These are phyloP conservation scores for Phytophthora melonis DNA, from an alignment of 352 stramenopile genomes.

Conservation along the genomic window DNA sequence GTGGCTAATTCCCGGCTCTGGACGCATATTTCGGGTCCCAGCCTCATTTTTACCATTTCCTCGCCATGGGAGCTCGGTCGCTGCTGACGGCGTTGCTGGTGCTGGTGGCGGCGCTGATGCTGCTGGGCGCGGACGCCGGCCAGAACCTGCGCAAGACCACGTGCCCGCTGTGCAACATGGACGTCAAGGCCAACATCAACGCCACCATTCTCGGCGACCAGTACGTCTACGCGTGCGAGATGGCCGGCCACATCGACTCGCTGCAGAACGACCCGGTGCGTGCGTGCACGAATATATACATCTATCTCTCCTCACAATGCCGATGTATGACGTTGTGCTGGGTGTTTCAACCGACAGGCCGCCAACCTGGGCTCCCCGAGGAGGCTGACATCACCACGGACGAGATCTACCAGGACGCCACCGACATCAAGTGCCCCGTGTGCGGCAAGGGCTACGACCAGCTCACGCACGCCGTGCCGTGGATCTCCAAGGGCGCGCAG, in stretches of 20 bases:
- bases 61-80: conserved; percentile 27
- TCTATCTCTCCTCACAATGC: too few relatives aligned
- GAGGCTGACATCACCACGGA: conserved; percentile 68
- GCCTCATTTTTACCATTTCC: conserved; percentile 28
- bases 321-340: background rate
- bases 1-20: conserved; percentile 13
- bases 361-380: conserved; percentile 57
- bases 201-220: conserved; percentile 77
- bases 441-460: conserved; percentile 66
- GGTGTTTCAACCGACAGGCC: conserved; percentile 6
- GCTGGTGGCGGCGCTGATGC: conserved; percentile 20
- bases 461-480: conserved; percentile 80
- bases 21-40: conserved; percentile 15
- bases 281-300: background rate
- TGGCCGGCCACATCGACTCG: conserved; percentile 83
- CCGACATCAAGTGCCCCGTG: conserved; percentile 65
- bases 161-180: conserved; percentile 68
- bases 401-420: conserved; percentile 74
- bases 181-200: conserved; percentile 66
- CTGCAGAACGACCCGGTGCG: conserved; percentile 81
- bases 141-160: conserved; percentile 70
- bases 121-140: conserved; percentile 32
- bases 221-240: conserved; percentile 84
- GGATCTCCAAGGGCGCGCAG: conserved; percentile 71
- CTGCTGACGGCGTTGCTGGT: conserved; percentile 37